These are phyloP conservation scores for Colletotrichum spaethianum DNA, from an alignment of 2,329 filamentous ascomycete genomes.

Conservation along the genomic window DNA sequence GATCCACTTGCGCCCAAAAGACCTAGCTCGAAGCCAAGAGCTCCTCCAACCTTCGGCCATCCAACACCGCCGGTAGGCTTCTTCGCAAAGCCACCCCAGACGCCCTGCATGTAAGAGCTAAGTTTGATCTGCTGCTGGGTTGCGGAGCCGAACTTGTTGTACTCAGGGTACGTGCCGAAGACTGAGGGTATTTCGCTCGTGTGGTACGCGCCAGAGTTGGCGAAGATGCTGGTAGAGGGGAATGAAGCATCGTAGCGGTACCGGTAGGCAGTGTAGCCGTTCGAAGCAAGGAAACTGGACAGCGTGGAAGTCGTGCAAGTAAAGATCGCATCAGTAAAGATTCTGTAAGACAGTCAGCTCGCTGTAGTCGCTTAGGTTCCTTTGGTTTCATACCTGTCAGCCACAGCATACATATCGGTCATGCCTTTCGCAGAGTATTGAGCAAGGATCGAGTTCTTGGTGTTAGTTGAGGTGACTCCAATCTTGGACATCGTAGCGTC, in stretches of 20 bases:
- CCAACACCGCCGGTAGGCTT: conserved; percentile 20
- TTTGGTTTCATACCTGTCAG: conserved; percentile 4
- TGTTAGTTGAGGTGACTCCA: conserved; percentile 1
- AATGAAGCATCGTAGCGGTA: conserved; percentile 36
- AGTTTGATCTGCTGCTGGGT: conserved; percentile 24
- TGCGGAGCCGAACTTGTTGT: conserved; percentile 17
- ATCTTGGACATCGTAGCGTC: not conserved
- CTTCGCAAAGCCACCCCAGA: conserved; percentile 33
- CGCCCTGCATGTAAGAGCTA: conserved; percentile 32
- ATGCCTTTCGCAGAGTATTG: conserved; percentile 14
- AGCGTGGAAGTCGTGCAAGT: conserved; percentile 31
- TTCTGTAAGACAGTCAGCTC: not conserved
- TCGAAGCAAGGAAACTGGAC: conserved; percentile 10
- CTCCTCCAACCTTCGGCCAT: conserved; percentile 31
- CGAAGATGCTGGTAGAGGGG: conserved; percentile 30
- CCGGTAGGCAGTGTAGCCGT: conserved; percentile 29
- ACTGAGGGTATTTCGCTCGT: conserved; percentile 38
- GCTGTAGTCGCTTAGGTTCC: no score
- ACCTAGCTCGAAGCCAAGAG: conserved; percentile 17
- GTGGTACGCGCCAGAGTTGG: conserved; percentile 37
- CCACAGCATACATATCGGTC: not conserved
- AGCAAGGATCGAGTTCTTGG: conserved; percentile 9
- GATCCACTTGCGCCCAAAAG: not conserved
- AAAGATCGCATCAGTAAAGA: conserved; percentile 33
- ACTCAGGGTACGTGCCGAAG: conserved; percentile 32